Evolutionary conservation across 179 eudicot genomes (phyloP), one percentile per base, ranked within the genome.

Genomic region (Spergularia azorica): DNA sequence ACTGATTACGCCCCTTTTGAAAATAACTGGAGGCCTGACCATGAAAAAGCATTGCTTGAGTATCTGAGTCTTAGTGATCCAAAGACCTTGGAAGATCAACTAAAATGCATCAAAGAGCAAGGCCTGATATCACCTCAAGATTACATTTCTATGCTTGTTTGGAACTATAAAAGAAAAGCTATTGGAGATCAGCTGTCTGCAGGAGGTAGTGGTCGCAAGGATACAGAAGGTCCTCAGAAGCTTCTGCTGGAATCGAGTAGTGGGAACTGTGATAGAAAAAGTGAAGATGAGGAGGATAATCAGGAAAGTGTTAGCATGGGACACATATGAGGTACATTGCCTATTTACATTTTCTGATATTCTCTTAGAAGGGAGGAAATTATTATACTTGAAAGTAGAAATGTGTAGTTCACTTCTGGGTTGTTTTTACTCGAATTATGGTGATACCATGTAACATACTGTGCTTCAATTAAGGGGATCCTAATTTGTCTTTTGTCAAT

Each of bases 41-140:
- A 92, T 65, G 98, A 94, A 86, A 91, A 87, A 79, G 88, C 93
- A 6, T 82, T 94, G 80, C 73, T 83, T 11, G 98, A 94, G 77
- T 91, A 84, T 84, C 77, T 89, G 75, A 88, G 73, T 73, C 88
- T 94, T 56, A 85, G 85, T 74, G 89, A 94, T 84, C 82, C 94
- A 51, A 91, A 86, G 86, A 87, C 92, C 54, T 68, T 91, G 71
- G 92, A 87, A 84, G 95, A 92, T 71, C 92, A 89, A 58, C 78
- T 79, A 38, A 79, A 59, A 57, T 87, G 85, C 73, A 83, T 94
- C 21, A 88, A 76, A 79, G 96, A 92, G 80, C 84, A 92, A 77
- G 98, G 98, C 10, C 84, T 94, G 64, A 70, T 92, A 83, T 92
- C 97, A 59, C 98, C 98, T 70, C 97, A 94, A 82, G 97, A 89